phyloP scores from a whole-genome alignment of 2,329 filamentous ascomycete genomes.

The Penicillium oxalicum region DNA sequence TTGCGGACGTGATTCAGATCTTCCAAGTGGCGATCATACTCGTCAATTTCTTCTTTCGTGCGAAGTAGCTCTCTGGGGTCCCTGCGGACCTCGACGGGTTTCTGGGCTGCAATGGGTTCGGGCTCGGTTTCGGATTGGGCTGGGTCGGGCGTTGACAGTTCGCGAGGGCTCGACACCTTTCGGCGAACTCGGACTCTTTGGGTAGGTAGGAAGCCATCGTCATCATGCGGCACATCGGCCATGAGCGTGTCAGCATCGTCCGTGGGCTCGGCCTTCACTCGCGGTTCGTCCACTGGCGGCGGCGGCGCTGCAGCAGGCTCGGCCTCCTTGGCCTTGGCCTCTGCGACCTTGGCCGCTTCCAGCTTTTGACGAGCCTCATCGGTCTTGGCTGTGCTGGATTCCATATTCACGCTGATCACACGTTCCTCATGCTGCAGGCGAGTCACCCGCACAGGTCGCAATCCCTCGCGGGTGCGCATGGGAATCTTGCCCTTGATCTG shows the following conservation, averaged over 20 bases:
- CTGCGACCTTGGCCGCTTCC: slow-evolving; percentile 26
- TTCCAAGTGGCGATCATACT: slow-evolving; percentile 37
- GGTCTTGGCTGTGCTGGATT: slow-evolving; percentile 44
- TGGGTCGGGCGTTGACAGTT: slow-evolving; percentile 10
- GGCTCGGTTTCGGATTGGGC: slow-evolving; percentile 2
- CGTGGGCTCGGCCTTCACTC: slow-evolving; percentile 51
- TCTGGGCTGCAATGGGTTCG: slow-evolving; percentile 9
- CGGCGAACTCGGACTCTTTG: slow-evolving; percentile 33
- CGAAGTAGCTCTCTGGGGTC: slow-evolving; percentile 32
- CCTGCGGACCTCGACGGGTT: slow-evolving; percentile 19
- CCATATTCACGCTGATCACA: slow-evolving; percentile 49
- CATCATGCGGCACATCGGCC: slow-evolving; percentile 29
- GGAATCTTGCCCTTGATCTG: slow-evolving; percentile 31
- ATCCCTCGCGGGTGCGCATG: slow-evolving; percentile 25
- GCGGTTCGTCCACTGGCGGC: slow-evolving; percentile 20
- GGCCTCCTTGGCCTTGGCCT: slow-evolving; percentile 22
- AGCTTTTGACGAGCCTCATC: slow-evolving; percentile 37
- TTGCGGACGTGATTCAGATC: slow-evolving; percentile 38
- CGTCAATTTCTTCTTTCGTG: slow-evolving; percentile 38
- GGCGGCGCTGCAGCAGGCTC: slow-evolving; percentile 11
- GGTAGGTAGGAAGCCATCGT: slow-evolving; percentile 31
- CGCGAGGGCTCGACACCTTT: slow-evolving; percentile 23
- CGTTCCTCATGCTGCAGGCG: slow-evolving; percentile 53
- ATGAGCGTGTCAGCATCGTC: slow-evolving; percentile 43
- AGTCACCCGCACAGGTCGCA: slow-evolving; percentile 51